Base-by-base conservation (phyloP, 306 rosid genomes). In the Amphicarpaea edgeworthii region DNA sequence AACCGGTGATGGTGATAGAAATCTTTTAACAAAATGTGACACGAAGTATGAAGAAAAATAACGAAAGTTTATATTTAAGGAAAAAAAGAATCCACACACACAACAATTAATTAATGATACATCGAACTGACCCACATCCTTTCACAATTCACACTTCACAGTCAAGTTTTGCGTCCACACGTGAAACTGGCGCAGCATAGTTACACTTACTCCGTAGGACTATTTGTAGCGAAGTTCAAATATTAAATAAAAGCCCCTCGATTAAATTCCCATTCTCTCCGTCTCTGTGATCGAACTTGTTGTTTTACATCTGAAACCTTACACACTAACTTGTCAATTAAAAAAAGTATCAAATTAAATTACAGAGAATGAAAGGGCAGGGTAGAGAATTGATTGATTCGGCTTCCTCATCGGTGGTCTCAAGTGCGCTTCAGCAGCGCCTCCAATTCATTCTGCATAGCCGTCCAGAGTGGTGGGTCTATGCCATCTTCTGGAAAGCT, bases 401-500 rank as follows among this genome's bases (percentile, higher is more conserved):
- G 7, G 51, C 62, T 10, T 80, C 81, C 1, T 45, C 79, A 30
- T 73, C 84, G 24, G 30, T 32, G 14, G 19, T 63, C 23, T 71
- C 80, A 9, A 37, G 60, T 83, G 0, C 83, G 0, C 62, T 87
- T 54, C 89, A 81, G 57, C 85, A 85, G 8, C 81, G 71, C 2
- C 90, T 85, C 63, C 85, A 63, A 11, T 75, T 79, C 79, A 23
- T 89, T 30, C 14, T 85, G 79, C 80, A 75, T 19, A 79, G 12
- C 81, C 72, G 84, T 16, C 76, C 82, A 0, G 90, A 85, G 59
- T 77, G 90, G 88, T 89, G 91, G 90, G 76, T 57, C 0, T 89
- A 89, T 23, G 46, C 81, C 67, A 87, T 87, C 47, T 83, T 85
- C 58, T 89, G 94, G 94, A 72, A 72, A 73, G 81, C 88, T 15